phyloP scores from a whole-genome alignment of 257 asterid species.

The Solanum arcanum region DNA sequence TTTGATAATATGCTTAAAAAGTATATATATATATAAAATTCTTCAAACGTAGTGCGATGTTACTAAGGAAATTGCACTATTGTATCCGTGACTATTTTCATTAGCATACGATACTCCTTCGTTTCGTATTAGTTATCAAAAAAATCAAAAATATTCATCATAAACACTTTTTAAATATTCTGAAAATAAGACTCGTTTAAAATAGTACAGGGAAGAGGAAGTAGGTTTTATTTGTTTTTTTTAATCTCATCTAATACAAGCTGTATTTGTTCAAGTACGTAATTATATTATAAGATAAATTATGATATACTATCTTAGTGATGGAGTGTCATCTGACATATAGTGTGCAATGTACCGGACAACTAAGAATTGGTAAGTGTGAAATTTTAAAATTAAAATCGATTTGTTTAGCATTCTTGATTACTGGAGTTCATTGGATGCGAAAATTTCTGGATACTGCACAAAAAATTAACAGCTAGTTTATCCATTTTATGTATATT shows the following conservation, averaged over 20 bases:
- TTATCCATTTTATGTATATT: not conserved
- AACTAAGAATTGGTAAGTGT: not conserved
- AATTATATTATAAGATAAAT: not conserved
- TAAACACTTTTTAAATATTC: not conserved
- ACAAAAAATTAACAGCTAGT: not conserved
- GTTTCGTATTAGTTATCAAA: not conserved
- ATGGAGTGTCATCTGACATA: not conserved
- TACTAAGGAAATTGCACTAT: not conserved
- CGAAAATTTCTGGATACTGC: not conserved
- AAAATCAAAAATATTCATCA: fast-evolving
- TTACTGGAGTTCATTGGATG: not conserved
- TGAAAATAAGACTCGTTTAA: too few relatives aligned
- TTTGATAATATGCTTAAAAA: not conserved
- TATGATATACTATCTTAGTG: not conserved
- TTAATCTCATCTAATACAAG: not conserved
- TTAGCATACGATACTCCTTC: not conserved
- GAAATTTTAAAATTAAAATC: not conserved
- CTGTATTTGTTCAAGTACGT: not conserved
- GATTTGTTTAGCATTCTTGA: not conserved
- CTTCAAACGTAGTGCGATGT: not conserved
- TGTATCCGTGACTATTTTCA: not conserved
- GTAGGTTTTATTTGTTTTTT: not conserved
- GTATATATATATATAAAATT: not conserved
- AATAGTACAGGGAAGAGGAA: not conserved
- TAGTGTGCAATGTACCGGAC: not conserved